Percentiles rank a stretch among this genome's conserved stretches.
phyloP scores from a whole-genome alignment of 768 basidiomycete species.

The Lentinus tigrinus region DNA sequence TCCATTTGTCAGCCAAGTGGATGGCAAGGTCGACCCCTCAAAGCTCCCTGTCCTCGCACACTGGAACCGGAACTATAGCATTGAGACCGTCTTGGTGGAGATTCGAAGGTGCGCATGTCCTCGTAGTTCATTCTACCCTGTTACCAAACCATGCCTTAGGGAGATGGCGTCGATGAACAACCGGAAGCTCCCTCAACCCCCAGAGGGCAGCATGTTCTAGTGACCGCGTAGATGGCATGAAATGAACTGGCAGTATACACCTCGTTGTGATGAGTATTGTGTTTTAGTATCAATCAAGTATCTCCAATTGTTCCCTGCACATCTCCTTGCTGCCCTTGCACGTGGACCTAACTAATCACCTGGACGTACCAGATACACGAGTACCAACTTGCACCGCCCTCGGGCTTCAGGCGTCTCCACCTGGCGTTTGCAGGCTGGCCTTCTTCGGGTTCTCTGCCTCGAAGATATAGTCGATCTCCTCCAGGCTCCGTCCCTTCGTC shows the following conservation, averaged over 20 bases:
- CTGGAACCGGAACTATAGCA: conserved; percentile 76
- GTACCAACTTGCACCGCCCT: no score
- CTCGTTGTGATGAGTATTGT: conserved; percentile 16
- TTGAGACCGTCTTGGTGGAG: conserved; percentile 91
- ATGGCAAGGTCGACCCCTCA: conserved; percentile 75
- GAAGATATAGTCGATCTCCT: conserved; percentile 23
- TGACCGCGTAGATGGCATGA: not conserved
- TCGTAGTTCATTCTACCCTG: not conserved
- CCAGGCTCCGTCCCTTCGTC: conserved; percentile 48
- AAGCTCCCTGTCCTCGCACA: conserved; percentile 70
- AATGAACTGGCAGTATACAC: conserved; percentile 8
- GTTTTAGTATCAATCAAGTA: conserved; percentile 18
- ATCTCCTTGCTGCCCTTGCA: no score
- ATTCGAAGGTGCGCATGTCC: conserved; percentile 75
- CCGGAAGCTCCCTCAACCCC: conserved; percentile 92
- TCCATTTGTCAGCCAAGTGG: conserved; percentile 76
- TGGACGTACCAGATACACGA: no score
- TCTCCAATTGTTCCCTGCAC: not conserved
- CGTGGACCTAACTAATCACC: no score
- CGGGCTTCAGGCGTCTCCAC: not conserved
- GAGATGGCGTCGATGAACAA: conserved; percentile 94
- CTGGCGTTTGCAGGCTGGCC: conserved; percentile 8
- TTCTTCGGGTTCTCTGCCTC: conserved; percentile 17
- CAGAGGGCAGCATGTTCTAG: conserved; percentile 78
- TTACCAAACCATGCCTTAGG: conserved; percentile 39